A percentile compares a stretch with the other conserved stretches of the same genome.
Conservation (phyloP, 2,329 filamentous ascomycete genomes). For the Achaetomium macrosporum region DNA sequence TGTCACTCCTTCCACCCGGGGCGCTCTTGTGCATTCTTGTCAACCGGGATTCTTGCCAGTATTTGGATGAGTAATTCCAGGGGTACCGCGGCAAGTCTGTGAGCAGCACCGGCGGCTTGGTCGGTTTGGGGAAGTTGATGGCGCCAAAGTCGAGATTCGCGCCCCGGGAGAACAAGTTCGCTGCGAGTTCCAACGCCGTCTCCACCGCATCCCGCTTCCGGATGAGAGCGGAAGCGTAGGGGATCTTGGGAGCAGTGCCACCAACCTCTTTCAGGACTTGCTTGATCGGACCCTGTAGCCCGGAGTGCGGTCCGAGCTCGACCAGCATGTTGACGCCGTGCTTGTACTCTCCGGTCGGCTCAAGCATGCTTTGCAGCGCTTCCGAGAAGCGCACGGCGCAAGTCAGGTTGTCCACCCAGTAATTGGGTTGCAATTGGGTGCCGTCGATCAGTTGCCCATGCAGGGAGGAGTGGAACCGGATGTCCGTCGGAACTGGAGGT, state of each 20-base stretch:
- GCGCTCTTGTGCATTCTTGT: constrained; percentile 30
- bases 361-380: constrained; percentile 13
- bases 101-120: constrained; percentile 26
- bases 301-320: constrained; percentile 29
- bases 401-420: constrained; percentile 43
- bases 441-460: constrained; percentile 33
- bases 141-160: constrained; percentile 28
- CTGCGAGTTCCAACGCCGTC: constrained; percentile 26
- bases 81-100: constrained; percentile 28
- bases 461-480: constrained; percentile 41
- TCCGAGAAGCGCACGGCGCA: constrained; percentile 39
- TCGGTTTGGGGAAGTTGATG: constrained; percentile 27
- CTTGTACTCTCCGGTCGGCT: constrained; percentile 24
- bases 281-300: constrained; percentile 28
- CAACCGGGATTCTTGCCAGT: constrained; percentile 29
- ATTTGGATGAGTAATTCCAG: constrained; percentile 28
- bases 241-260: constrained; percentile 19
- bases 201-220: constrained; percentile 21
- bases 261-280: constrained; percentile 26
- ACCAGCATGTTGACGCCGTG: constrained; percentile 23
- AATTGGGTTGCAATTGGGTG: constrained; percentile 31
- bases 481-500: constrained; percentile 23
- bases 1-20: constrained; percentile 30
- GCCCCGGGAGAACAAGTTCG: constrained; percentile 27
- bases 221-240: constrained; percentile 27